phyloP scores from a whole-genome alignment of 192 early-diverging fungal species.

The Dissophora globulifera region DNA sequence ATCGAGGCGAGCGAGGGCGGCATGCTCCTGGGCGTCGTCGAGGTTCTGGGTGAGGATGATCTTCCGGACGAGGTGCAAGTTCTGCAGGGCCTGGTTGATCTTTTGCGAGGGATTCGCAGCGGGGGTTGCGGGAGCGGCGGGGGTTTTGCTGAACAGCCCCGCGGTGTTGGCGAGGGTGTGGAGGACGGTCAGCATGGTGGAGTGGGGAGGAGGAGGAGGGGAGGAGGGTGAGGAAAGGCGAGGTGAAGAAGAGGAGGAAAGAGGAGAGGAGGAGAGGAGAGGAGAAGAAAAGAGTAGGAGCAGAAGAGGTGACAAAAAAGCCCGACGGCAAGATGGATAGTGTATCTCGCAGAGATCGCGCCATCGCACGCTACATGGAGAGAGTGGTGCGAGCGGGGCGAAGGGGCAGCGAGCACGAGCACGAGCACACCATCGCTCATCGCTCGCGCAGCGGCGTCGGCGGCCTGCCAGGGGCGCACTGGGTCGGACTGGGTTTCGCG shows the following conservation, averaged over 20 bases:
- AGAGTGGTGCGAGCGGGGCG: background rate
- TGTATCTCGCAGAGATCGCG: conserved; percentile 12
- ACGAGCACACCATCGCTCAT: no score
- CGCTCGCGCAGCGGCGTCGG: no score
- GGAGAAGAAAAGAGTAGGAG: background rate
- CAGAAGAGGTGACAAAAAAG: background rate
- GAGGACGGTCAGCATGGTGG: conserved; percentile 41
- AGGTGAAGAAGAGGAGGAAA: background rate
- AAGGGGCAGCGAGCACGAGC: no score
- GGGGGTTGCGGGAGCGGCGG: background rate
- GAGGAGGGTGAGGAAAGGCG: background rate
- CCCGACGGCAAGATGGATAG: no score
- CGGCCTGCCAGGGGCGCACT: no score
- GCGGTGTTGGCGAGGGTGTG: conserved; percentile 50
- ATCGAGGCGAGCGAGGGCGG: conserved; percentile 32
- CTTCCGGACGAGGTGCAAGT: conserved; percentile 44
- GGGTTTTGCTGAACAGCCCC: conserved; percentile 30
- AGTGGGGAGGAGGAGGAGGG: background rate
- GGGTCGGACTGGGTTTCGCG: no score
- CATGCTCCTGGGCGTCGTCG: conserved; percentile 32
- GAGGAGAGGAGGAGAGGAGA: conserved; percentile 2
- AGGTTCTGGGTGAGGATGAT: conserved; percentile 43
- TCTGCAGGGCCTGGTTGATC: conserved; percentile 42
- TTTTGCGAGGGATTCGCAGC: conserved; percentile 17
- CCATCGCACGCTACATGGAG: conserved; percentile 22